Percentiles rank a stretch among this genome's conserved stretches.
Conservation (phyloP, 2,329 filamentous ascomycete species). For the Harringtonia aguacate region DNA sequence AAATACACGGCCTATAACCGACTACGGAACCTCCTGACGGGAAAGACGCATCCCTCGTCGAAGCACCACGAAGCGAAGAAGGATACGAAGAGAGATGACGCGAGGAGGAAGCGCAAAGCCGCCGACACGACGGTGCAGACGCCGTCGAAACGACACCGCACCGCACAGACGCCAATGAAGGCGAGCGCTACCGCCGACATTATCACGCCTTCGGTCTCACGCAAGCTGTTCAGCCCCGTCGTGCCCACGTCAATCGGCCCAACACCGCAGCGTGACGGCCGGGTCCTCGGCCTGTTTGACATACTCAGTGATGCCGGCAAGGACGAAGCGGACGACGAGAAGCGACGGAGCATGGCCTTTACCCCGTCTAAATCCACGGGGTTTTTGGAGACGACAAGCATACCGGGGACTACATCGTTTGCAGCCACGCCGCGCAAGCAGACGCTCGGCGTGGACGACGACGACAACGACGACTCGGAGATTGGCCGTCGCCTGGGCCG, state of each 20-base stretch:
- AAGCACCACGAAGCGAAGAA: constrained; percentile 13
- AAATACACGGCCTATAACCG: constrained; percentile 73
- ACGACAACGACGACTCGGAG: constrained; percentile 15
- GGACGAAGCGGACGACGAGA: constrained; percentile 33
- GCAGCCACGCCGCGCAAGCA: constrained; percentile 36
- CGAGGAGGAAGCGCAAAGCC: constrained; percentile 13
- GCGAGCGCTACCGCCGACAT: constrained; percentile 6
- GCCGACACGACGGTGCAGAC: constrained; percentile 28
- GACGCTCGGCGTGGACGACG: constrained; percentile 17
- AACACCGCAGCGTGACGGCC: constrained; percentile 70
- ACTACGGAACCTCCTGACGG: constrained; percentile 46
- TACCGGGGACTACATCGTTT: neutral
- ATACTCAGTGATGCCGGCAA: too few relatives aligned
- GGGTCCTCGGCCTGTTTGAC: constrained; percentile 69
- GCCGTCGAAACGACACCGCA: constrained; percentile 39
- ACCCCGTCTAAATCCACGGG: constrained; percentile 33
- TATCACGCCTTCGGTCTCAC: constrained; percentile 41
- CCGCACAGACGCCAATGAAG: constrained; percentile 37
- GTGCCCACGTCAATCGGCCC: constrained; percentile 58
- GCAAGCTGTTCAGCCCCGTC: constrained; percentile 49
- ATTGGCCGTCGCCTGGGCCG: constrained; percentile 25
- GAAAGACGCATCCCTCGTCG: constrained; percentile 30
- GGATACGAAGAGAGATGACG: constrained; percentile 10
- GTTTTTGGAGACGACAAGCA: too few relatives aligned
- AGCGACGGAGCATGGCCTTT: constrained; percentile 1